phyloP scores from a whole-genome alignment of 202 grass and related monocot species.

The Digitaria exilis region DNA sequence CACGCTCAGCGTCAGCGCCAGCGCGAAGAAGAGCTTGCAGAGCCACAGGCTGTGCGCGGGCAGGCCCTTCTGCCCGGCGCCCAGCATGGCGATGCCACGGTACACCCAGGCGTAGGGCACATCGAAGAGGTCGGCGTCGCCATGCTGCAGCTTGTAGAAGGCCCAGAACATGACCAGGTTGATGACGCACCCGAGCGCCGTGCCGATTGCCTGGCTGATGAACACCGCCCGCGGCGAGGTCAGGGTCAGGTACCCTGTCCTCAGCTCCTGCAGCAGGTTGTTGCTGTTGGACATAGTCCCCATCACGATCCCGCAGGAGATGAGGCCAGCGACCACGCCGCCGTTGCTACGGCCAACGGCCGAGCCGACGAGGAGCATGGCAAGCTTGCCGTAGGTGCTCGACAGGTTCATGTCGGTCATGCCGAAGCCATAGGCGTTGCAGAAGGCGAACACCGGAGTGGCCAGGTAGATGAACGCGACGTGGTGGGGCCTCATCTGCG shows the following conservation, averaged over 20 bases:
- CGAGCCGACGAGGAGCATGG: conserved; percentile 43
- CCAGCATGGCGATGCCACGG: conserved; percentile 46
- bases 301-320: conserved; percentile 43
- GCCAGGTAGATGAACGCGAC: conserved; percentile 37
- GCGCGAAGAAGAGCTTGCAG: conserved; percentile 17
- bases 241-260: conserved; percentile 54
- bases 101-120: conserved; percentile 55
- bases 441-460: conserved; percentile 42
- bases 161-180: conserved; percentile 51
- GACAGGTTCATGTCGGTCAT: conserved; percentile 55
- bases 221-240: conserved; percentile 50
- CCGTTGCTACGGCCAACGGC: conserved; percentile 22
- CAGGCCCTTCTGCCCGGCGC: neutral
- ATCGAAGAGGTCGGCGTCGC: neutral
- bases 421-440: conserved; percentile 49
- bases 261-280: conserved; percentile 54
- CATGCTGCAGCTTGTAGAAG: conserved; percentile 41
- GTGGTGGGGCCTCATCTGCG: conserved; percentile 16
- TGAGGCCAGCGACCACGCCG: conserved; percentile 44
- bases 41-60: conserved; percentile 29
- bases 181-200: conserved; percentile 47
- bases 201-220: conserved; percentile 48
- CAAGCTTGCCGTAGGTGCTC: conserved; percentile 55
- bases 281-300: conserved; percentile 35
- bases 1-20: conserved; percentile 15